Evolutionary conservation across 2,329 filamentous ascomycete genomes (phyloP), one percentile per base, ranked within the genome.

Genomic region (Trichophyton equinum): DNA sequence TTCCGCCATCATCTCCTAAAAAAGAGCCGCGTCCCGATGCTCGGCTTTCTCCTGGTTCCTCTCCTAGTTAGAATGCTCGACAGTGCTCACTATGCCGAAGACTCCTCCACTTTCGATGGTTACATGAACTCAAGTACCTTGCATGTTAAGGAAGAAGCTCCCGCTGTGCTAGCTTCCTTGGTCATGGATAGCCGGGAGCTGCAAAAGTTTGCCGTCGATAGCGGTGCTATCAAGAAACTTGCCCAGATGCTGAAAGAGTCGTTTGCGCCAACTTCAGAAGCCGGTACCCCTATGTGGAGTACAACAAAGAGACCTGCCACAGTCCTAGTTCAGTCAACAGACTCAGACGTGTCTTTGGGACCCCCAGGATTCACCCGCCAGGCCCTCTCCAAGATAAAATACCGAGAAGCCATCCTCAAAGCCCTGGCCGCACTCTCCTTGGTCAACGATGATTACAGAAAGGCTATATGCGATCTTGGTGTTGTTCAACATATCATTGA

Each of bases 381-480:
- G 79, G 68, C 83, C 73, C 65, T 79, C 15, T 89, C 95, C 72
- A 84, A 85, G 25, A 85, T 91, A 72, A 86, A 81, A 66, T 82
- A 91, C 65, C 84, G 94, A 60, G 88, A 92, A 72, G 86, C 83
- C 57, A 82, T 85, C 1, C 75, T 97, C 18, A 85, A 86, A 68
- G 91, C 90, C 1, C 77, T 97, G 61, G 88, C 88, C n/a, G 87
- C 90, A 1, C 78, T 97, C 58, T 84, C 88, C 1, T 84, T 88
- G 2, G 86, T 87, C 67, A 90, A 91, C 68, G 91, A 97, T 66
- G 84, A 88, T 25, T 89, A 92, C 69, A 82, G 91, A 49, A 95
- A 95, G 69, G 81, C 82, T 0, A 82, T 97, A 55, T 87, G 94
- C 59, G 86, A 91, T 25, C 84, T 89, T 67, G 89, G 91, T n/a